phyloP scores from a whole-genome alignment of 2,329 filamentous ascomycete genomes.

The Phialocephala sp. region DNA sequence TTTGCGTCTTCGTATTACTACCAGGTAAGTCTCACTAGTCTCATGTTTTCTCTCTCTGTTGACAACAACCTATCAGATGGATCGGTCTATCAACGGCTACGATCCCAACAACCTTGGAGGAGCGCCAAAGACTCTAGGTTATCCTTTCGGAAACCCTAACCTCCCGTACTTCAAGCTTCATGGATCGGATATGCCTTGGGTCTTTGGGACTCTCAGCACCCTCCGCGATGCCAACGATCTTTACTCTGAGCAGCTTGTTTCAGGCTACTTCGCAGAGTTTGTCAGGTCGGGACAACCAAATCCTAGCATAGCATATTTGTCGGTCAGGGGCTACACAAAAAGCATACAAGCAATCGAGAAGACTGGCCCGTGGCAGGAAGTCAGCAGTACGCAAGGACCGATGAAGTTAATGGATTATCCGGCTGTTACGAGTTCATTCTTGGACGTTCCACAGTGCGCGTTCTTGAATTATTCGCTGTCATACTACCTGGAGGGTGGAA shows the following conservation, averaged over 20 bases:
- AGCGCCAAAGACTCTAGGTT: constrained; percentile 47
- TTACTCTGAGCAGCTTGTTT: constrained; percentile 51
- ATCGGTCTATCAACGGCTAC: constrained; percentile 54
- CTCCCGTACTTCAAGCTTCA: constrained; percentile 60
- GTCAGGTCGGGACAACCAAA: constrained; percentile 54
- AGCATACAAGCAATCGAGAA: constrained; percentile 47
- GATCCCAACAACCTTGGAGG: constrained; percentile 57
- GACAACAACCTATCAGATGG: constrained; percentile 41
- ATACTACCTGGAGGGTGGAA: constrained; percentile 47
- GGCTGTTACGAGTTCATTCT: constrained; percentile 46
- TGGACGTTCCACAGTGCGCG: constrained; percentile 55
- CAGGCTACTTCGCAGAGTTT: constrained; percentile 55
- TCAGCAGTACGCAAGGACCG: constrained; percentile 46
- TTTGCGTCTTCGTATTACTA: constrained; percentile 57
- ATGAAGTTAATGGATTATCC: constrained; percentile 54
- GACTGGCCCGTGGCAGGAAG: constrained; percentile 49
- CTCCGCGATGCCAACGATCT: constrained; percentile 53
- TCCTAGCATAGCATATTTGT: constrained; percentile 48
- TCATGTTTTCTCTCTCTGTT: background rate
- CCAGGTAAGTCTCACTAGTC: constrained; percentile 37
- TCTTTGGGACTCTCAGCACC: constrained; percentile 51
- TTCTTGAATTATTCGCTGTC: constrained; percentile 50
- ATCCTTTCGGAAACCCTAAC: constrained; percentile 54
- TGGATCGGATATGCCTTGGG: constrained; percentile 53
- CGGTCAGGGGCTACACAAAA: constrained; percentile 51